A percentile compares a stretch with the other conserved stretches of the same genome.
phyloP scores from a whole-genome alignment of 2,329 filamentous ascomycete species.

The Calonectria henricotiae region DNA sequence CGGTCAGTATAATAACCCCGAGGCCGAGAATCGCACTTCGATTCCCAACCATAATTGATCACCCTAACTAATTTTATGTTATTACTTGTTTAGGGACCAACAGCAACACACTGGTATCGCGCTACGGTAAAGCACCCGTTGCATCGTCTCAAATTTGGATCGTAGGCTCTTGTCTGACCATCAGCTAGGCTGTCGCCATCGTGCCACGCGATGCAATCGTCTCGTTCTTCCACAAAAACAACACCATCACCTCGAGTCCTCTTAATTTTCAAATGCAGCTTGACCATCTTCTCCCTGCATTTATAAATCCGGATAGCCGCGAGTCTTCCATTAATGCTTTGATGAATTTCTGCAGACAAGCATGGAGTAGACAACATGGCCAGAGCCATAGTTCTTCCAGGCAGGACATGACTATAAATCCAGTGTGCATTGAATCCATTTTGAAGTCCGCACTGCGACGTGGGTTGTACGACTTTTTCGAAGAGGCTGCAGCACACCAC shows the following conservation, averaged over 20 bases:
- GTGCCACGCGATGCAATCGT: conserved; percentile 43
- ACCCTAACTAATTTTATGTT: no score
- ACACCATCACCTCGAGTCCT: no score
- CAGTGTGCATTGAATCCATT: conserved; percentile 15
- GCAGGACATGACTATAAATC: neutral
- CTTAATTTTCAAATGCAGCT: conserved; percentile 26
- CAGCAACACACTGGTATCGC: conserved; percentile 51
- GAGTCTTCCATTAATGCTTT: conserved; percentile 27
- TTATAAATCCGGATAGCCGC: neutral
- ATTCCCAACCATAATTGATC: neutral
- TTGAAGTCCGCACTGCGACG: conserved; percentile 35
- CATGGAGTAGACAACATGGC: neutral
- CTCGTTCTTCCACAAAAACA: conserved; percentile 31
- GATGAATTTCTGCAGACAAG: conserved; percentile 17
- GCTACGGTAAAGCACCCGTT: conserved; percentile 35
- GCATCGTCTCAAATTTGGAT: neutral
- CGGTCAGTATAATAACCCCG: conserved; percentile 40
- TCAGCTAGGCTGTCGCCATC: conserved; percentile 41
- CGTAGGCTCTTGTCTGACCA: neutral
- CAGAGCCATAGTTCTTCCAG: rapidly evolving
- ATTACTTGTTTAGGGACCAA: conserved; percentile 36
- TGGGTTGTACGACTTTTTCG: conserved; percentile 26
- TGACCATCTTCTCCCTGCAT: conserved; percentile 22
- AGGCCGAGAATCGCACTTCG: neutral
- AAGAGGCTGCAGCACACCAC: conserved; percentile 27